Percentiles rank a stretch among this genome's conserved stretches.
Evolutionary conservation across 495 filamentous ascomycete species (phyloP).

Genomic region (Beverwykella pulmonaria): DNA sequence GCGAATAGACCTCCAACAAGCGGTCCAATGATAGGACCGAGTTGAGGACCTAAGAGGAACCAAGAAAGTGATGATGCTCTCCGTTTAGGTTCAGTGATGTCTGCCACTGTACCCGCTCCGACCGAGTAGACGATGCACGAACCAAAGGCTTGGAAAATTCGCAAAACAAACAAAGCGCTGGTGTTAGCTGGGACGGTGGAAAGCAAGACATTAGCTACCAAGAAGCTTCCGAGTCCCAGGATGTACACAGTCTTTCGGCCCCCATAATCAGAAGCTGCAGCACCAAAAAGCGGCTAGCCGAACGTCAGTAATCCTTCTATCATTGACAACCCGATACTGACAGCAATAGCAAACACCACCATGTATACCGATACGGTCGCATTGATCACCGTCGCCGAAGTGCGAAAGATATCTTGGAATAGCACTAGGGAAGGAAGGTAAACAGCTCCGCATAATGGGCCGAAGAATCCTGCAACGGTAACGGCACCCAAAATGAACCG

Average conservation of each 20-base stretch:
- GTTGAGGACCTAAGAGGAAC: slow-evolving; percentile 44
- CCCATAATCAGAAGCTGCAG: slow-evolving; percentile 34
- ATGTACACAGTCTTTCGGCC: slow-evolving; percentile 42
- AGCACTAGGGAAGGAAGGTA: slow-evolving; percentile 42
- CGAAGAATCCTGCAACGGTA: slow-evolving; percentile 43
- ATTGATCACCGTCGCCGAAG: slow-evolving; percentile 39
- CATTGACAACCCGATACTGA: slow-evolving; percentile 11
- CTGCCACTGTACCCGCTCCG: slow-evolving; percentile 45
- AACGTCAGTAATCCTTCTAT: not conserved
- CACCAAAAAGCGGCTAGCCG: slow-evolving; percentile 41
- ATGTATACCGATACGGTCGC: slow-evolving; percentile 44
- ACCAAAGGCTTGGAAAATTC: slow-evolving; percentile 32
- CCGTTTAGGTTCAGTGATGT: slow-evolving; percentile 39
- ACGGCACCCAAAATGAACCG: slow-evolving; percentile 39
- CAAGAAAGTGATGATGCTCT: slow-evolving; percentile 38
- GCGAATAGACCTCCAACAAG: slow-evolving; percentile 44
- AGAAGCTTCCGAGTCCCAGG: slow-evolving; percentile 34
- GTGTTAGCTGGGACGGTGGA: slow-evolving; percentile 41
- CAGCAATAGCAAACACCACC: slow-evolving; percentile 43
- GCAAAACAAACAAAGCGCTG: slow-evolving; percentile 38
- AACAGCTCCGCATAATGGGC: slow-evolving; percentile 41
- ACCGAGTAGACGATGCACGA: slow-evolving; percentile 39
- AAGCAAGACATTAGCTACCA: slow-evolving; percentile 42
- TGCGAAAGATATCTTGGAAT: slow-evolving; percentile 35
- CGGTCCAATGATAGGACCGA: slow-evolving; percentile 45